A percentile compares a stretch with the other conserved stretches of the same genome.
Conservation (phyloP, 371 early-diverging fungal genomes). For the Funneliformis caledonium region DNA sequence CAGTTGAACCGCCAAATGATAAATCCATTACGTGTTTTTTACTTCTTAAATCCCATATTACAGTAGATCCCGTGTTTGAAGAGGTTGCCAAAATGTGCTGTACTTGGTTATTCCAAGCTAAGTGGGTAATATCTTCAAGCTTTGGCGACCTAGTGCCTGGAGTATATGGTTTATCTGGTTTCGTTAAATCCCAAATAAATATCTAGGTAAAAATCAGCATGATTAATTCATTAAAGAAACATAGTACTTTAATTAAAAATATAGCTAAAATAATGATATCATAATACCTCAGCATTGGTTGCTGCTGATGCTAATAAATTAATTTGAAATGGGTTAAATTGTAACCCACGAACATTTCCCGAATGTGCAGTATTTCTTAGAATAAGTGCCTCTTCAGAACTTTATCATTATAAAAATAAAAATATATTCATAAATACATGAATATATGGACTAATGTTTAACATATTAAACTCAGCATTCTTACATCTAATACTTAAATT, state of each 20-base stretch:
- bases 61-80: constrained; percentile 89
- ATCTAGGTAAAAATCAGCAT: constrained; percentile 54
- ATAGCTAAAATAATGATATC: neutral
- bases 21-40: constrained; percentile 86
- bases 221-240: constrained; percentile 21
- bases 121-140: constrained; percentile 85
- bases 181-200: constrained; percentile 93
- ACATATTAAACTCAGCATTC: neutral
- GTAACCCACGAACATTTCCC: constrained; percentile 90
- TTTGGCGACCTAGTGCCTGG: constrained; percentile 86
- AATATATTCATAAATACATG: neutral
- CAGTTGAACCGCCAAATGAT: constrained; percentile 63
- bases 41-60: constrained; percentile 94
- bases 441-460: constrained; percentile 31
- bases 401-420: neutral
- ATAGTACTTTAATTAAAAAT: neutral
- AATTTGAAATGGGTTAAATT: constrained; percentile 87
- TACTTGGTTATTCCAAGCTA: constrained; percentile 94
- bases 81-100: constrained; percentile 93
- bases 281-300: constrained; percentile 83
- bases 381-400: constrained; percentile 55
- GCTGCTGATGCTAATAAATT: constrained; percentile 92
- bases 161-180: constrained; percentile 83
- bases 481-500: neutral
- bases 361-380: constrained; percentile 76